Evolutionary conservation across 352 stramenopile species (phyloP), one percentile per base, ranked within the genome.

Genomic region (Phytophthora sp.): DNA sequence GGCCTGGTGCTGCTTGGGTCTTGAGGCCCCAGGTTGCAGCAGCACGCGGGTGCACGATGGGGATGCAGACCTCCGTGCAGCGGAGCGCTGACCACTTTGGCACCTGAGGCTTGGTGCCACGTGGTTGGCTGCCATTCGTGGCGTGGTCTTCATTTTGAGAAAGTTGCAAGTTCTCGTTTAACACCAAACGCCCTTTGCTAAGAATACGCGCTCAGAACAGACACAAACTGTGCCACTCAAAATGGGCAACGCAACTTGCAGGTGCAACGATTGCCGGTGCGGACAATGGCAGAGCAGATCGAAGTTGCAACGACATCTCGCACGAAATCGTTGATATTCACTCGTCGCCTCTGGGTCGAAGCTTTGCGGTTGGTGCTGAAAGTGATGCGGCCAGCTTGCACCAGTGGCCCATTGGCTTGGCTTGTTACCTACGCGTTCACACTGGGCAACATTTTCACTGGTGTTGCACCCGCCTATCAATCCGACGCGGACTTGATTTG

Each of bases 401-500:
- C 30, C 23, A 35, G 48, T 20, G 48, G 32, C 2, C 31, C 48
- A 17, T 32, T 55, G 32, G 20, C 48, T 2, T 55, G 48, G 31
- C 30, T 42, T 13, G 17, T 54, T 17, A 54, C 27, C 5, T 54
- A 55, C 21, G 0, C 30, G 20, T 62, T 62, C 31, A 59, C 51
- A 1, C 37, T 59, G 24, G 53, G 41, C 2, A 62, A 54, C 32
- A 20, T 54, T 18, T 23, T 44, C 10, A 45, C 41, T 12, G 53
- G 53, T 4, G 38, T 38, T 30, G 6, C 53, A 4, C 28, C 53
- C 21, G 55, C 55, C 3, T 6, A 26, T 3, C 53, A 62, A 37
- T 43, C 53, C 30, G 31, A 62, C 17, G 39, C 12, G 5, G 53
- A 62, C n/a, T 24, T 62, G 13, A 28, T 54, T 30, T 23, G 41